phyloP scores from a whole-genome alignment of 1,284 basidiomycete species.

The Austroboletus rostrupii region DNA sequence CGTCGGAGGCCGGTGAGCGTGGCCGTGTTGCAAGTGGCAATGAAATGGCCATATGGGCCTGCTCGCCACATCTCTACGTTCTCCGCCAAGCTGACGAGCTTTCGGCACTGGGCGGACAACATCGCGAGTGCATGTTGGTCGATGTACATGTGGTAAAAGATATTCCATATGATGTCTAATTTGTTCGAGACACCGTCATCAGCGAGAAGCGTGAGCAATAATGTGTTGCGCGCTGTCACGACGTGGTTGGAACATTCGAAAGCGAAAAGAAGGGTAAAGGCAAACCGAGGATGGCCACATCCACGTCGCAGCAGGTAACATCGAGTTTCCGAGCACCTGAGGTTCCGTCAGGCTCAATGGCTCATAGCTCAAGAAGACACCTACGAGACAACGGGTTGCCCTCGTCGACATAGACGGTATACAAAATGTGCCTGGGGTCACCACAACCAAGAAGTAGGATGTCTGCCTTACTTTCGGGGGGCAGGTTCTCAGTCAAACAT shows the following conservation, averaged over 20 bases:
- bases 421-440: conserved; percentile 51
- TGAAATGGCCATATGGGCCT: conserved; percentile 37
- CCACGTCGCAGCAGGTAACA: conserved; percentile 58
- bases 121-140: conserved; percentile 37
- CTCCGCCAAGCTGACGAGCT: conserved; percentile 37
- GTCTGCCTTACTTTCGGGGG: conserved; percentile 42
- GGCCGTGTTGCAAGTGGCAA: conserved; percentile 34
- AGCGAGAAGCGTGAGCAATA: conserved; percentile 36
- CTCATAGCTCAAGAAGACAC: background rate
- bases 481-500: conserved; percentile 44
- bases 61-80: conserved; percentile 40
- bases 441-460: conserved; percentile 55
- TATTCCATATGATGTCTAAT: conserved; percentile 42
- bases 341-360: background rate
- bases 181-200: conserved; percentile 21
- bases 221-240: conserved; percentile 37
- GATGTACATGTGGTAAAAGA: conserved; percentile 54
- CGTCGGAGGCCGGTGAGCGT: conserved; percentile 41
- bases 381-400: conserved; percentile 4
- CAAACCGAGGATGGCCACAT: conserved; percentile 53
- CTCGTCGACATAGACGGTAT: conserved; percentile 35
- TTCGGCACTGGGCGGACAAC: conserved; percentile 42
- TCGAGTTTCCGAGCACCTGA: conserved; percentile 40
- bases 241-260: background rate
- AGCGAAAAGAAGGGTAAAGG: background rate